phyloP scores from a whole-genome alignment of 2,329 filamentous ascomycete species.

The Thermoascus crustaceus region DNA sequence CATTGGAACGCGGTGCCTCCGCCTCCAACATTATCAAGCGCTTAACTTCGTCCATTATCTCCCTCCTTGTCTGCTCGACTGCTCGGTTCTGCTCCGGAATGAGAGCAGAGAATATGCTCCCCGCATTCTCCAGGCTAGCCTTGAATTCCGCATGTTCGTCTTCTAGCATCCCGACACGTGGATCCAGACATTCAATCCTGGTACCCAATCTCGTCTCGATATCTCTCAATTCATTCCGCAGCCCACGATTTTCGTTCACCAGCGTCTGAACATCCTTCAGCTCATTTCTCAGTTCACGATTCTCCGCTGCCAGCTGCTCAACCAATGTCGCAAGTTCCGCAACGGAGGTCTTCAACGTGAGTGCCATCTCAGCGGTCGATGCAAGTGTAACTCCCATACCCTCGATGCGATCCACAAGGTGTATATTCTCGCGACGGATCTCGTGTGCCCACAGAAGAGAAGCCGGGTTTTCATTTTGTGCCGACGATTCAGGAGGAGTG shows the following conservation, averaged over 20 bases:
- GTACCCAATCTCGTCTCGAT: neutral
- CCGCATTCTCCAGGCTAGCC: neutral
- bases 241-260: neutral
- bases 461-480: constrained; percentile 7
- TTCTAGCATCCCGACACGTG: constrained; percentile 3
- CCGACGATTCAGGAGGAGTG: neutral
- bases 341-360: constrained; percentile 3
- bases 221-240: constrained; percentile 1
- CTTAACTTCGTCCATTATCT: too few relatives aligned
- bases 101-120: neutral
- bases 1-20: neutral
- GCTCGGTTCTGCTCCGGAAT: too few relatives aligned
- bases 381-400: constrained; percentile 11
- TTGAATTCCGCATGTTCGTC: constrained; percentile 2
- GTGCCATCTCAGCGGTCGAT: constrained; percentile 6
- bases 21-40: too few relatives aligned
- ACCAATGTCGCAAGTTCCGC: constrained; percentile 6
- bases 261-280: constrained; percentile 4
- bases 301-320: constrained; percentile 7
- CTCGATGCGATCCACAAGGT: constrained; percentile 21
- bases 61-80: too few relatives aligned
- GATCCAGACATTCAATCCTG: constrained; percentile 1
- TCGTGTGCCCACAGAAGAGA: constrained; percentile 33
- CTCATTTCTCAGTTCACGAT: constrained; percentile 2
- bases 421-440: constrained; percentile 29